Conservation (phyloP, 345 rosid species). For the Geranium rotundifolium region DNA sequence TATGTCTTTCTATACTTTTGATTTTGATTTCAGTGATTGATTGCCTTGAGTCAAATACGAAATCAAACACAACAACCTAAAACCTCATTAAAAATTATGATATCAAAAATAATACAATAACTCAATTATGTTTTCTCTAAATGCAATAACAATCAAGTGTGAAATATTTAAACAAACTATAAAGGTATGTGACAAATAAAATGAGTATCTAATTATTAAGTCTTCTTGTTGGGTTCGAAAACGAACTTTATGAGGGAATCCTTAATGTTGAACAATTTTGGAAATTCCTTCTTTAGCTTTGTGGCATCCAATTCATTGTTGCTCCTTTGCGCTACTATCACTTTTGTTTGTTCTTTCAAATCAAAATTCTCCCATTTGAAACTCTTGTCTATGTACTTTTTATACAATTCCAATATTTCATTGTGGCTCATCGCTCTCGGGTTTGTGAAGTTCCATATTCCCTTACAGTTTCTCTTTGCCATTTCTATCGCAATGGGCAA, state of each 20-base stretch:
- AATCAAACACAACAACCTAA: no score
- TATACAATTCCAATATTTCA: constrained; percentile 66
- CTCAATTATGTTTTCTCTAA: no score
- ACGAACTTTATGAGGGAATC: constrained; percentile 56
- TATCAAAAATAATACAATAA: no score
- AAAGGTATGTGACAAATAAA: no score
- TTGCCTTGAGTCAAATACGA: no score
- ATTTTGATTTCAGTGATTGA: no score
- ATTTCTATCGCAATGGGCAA: constrained; percentile 66
- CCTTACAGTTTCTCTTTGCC: constrained; percentile 63
- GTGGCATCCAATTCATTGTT: constrained; percentile 73
- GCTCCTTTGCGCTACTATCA: constrained; percentile 64
- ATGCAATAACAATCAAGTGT: no score
- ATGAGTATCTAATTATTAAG: neutral
- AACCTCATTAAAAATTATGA: no score
- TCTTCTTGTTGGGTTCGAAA: constrained; percentile 47
- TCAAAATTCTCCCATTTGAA: constrained; percentile 58
- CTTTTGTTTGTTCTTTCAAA: constrained; percentile 58
- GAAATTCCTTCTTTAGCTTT: constrained; percentile 63
- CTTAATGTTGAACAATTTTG: constrained; percentile 49
- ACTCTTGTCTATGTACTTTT: constrained; percentile 47
- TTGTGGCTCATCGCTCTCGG: constrained; percentile 74
- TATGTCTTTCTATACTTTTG: no score
- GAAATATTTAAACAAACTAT: no score
- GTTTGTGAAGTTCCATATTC: constrained; percentile 77